Evolutionary conservation across 1,284 basidiomycete genomes (phyloP).

Genomic region (Leccinum subfulvum): DNA sequence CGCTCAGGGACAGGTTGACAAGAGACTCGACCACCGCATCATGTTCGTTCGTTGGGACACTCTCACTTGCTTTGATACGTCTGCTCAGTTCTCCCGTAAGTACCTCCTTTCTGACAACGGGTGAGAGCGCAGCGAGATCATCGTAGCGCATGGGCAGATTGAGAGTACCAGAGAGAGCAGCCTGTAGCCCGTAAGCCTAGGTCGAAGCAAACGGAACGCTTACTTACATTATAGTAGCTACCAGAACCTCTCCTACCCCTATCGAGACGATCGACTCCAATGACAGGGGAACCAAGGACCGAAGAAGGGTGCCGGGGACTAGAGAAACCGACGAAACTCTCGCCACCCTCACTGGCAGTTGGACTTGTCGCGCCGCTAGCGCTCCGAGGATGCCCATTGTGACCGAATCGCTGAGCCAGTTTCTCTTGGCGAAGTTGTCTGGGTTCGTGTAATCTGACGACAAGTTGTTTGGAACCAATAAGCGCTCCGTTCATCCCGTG

Average conservation of each 20-base stretch:
- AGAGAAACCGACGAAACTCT: constrained; percentile 66
- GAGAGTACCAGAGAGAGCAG: constrained; percentile 72
- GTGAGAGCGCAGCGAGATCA: constrained; percentile 74
- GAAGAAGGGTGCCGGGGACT: constrained; percentile 62
- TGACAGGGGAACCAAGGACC: constrained; percentile 55
- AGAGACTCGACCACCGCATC: constrained; percentile 69
- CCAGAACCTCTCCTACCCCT: constrained; percentile 73
- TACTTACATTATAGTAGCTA: constrained; percentile 74
- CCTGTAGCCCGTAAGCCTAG: constrained; percentile 40
- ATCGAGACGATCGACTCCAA: constrained; percentile 54
- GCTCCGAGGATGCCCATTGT: constrained; percentile 73
- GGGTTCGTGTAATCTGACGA: constrained; percentile 86
- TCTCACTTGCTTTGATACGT: constrained; percentile 59
- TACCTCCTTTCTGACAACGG: constrained; percentile 81
- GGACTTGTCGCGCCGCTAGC: constrained; percentile 80
- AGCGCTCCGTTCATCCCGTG: constrained; percentile 76
- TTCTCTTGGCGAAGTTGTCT: constrained; percentile 88
- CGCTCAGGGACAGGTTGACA: constrained; percentile 65
- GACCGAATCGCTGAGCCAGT: constrained; percentile 73
- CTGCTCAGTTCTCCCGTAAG: constrained; percentile 78
- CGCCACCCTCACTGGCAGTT: constrained; percentile 74
- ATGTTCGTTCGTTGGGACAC: constrained; percentile 53
- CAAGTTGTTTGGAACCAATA: constrained; percentile 74
- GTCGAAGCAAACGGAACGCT: neutral
- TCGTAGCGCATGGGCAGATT: constrained; percentile 80